phyloP scores from a whole-genome alignment of 768 basidiomycete genomes.

The Mycena capillaripes region DNA sequence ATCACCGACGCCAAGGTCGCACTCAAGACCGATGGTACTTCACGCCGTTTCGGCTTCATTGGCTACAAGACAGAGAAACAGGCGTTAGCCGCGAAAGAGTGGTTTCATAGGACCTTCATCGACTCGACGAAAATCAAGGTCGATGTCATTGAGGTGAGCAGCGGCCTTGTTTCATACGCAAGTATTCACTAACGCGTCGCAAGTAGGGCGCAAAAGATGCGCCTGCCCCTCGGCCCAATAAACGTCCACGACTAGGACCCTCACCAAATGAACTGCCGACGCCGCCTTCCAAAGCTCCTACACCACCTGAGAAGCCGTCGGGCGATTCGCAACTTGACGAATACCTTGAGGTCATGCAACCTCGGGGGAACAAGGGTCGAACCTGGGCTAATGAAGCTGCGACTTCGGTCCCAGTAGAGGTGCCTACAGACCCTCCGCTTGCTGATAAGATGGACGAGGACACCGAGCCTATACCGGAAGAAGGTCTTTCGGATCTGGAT shows the following conservation, averaged over 20 bases:
- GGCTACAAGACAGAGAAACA: slow-evolving; percentile 89
- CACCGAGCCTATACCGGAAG: slow-evolving; percentile 44
- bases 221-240: slow-evolving; percentile 76
- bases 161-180: slow-evolving; percentile 43
- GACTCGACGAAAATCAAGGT: slow-evolving; percentile 85
- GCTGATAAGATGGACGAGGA: slow-evolving; percentile 40
- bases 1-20: slow-evolving; percentile 93
- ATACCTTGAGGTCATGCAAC: slow-evolving; percentile 84
- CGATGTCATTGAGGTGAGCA: slow-evolving; percentile 80
- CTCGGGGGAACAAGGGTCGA: slow-evolving; percentile 67
- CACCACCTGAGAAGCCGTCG: slow-evolving; percentile 40
- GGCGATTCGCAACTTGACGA: slow-evolving; percentile 67
- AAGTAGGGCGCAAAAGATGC: slow-evolving; percentile 77
- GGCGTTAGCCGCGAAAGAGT: slow-evolving; percentile 80
- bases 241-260: slow-evolving; percentile 68
- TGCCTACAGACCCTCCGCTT: slow-evolving; percentile 9
- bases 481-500: slow-evolving; percentile 74
- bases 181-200: slow-evolving; percentile 10
- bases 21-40: slow-evolving; percentile 80
- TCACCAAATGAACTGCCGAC: slow-evolving; percentile 39
- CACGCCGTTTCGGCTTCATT: slow-evolving; percentile 91
- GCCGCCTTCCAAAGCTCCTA: slow-evolving; percentile 25
- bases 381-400: slow-evolving; percentile 71
- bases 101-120: slow-evolving; percentile 89
- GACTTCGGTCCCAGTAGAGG: slow-evolving; percentile 24